Percentiles rank a stretch among this genome's conserved stretches.
Conservation (phyloP, 2,329 filamentous ascomycete species). For the Xylariales sp. region DNA sequence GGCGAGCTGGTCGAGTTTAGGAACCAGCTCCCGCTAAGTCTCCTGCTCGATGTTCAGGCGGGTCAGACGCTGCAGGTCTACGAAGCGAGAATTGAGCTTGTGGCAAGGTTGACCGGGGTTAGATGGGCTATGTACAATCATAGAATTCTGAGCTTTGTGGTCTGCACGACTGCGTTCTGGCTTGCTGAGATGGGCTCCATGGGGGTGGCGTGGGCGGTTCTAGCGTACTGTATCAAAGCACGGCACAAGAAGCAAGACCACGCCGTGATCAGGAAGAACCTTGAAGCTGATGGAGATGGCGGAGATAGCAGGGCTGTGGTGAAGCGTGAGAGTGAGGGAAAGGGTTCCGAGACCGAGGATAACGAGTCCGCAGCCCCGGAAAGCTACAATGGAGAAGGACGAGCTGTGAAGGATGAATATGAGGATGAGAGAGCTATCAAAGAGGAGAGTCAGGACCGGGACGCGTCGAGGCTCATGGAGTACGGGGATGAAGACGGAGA, state of each 20-base stretch:
- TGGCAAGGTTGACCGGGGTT: conserved; percentile 70
- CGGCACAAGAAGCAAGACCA: conserved; percentile 17
- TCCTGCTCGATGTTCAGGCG: conserved; percentile 63
- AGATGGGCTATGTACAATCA: conserved; percentile 86
- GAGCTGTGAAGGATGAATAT: conserved; percentile 3
- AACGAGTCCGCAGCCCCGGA: not conserved
- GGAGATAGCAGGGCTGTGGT: not conserved
- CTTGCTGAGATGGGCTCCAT: conserved; percentile 64
- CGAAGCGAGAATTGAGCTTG: conserved; percentile 60
- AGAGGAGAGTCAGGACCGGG: conserved; percentile 9
- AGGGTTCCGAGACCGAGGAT: not conserved
- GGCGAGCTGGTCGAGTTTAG: conserved; percentile 69
- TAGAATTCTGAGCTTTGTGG: conserved; percentile 61
- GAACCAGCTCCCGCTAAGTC: conserved; percentile 37
- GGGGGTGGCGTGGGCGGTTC: conserved; percentile 56
- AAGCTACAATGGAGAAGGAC: not conserved
- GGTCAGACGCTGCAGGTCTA: conserved; percentile 73
- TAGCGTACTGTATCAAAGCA: conserved; percentile 35
- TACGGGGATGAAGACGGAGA: conserved; percentile 1
- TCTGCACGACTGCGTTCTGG: conserved; percentile 75
- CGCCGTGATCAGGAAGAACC: conserved; percentile 7
- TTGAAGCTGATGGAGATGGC: not conserved
- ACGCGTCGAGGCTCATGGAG: not conserved
- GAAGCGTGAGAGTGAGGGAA: conserved; percentile 2
- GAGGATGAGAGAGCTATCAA: conserved; percentile 1